Percentiles rank a stretch among this genome's conserved stretches.
Conservation (phyloP, 2,329 filamentous ascomycete genomes). For the Lachnellula subtilissima region DNA sequence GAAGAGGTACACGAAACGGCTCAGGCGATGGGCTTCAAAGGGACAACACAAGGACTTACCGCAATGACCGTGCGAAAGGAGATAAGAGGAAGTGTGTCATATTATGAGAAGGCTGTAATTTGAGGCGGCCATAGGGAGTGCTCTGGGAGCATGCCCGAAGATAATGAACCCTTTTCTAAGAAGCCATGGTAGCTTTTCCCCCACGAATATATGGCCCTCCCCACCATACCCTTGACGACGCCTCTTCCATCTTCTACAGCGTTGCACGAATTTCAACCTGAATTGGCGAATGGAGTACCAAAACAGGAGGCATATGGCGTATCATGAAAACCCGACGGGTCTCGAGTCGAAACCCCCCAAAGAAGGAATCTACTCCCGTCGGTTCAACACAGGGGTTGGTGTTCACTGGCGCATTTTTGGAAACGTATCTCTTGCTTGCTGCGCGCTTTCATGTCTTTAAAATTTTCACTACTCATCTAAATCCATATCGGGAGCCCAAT, state of each 20-base stretch:
- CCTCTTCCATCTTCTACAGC: slow-evolving; percentile 22
- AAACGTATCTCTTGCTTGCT: slow-evolving; percentile 3
- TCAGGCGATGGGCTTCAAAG: slow-evolving; percentile 22
- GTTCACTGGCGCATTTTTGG: slow-evolving; percentile 14
- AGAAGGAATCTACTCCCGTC: slow-evolving; percentile 5
- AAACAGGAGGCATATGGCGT: slow-evolving; percentile 30
- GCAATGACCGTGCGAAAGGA: slow-evolving; percentile 12
- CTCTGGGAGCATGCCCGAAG: slow-evolving; percentile 16
- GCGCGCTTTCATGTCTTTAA: slow-evolving; percentile 6
- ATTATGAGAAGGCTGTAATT: slow-evolving; percentile 27
- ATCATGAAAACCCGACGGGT: slow-evolving; percentile 14
- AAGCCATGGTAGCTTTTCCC: slow-evolving; percentile 5
- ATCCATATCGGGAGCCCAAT: slow-evolving; percentile 1
- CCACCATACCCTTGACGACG: slow-evolving; percentile 5
- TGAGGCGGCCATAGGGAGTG: not conserved
- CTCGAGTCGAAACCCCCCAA: not conserved
- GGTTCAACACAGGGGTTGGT: slow-evolving; percentile 5
- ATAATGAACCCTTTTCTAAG: slow-evolving; percentile 18
- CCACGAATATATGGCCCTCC: slow-evolving; percentile 8
- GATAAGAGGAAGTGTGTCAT: slow-evolving; percentile 28
- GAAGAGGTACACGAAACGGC: slow-evolving; percentile 21
- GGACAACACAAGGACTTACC: slow-evolving; percentile 26
- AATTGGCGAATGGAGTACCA: slow-evolving; percentile 32
- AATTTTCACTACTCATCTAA: slow-evolving; percentile 1
- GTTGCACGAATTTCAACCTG: slow-evolving; percentile 24